Conservation (phyloP, 768 basidiomycete genomes). For the Mrakia frigida region DNA sequence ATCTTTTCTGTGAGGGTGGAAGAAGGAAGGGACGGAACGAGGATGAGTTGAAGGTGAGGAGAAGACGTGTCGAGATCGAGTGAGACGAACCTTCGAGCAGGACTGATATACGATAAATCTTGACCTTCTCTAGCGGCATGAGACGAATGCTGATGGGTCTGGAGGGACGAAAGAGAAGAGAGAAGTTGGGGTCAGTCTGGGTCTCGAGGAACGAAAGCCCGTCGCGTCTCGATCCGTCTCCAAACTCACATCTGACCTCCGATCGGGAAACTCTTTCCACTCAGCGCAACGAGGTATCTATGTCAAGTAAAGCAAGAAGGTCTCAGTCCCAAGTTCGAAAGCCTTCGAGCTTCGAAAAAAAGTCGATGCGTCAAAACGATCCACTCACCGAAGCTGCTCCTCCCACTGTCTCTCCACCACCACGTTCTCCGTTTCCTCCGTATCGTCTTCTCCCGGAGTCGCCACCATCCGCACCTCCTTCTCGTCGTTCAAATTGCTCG, state of each 20-base stretch:
- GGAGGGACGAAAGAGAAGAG: background rate
- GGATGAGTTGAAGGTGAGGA: background rate
- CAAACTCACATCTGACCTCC: slow-evolving; percentile 60
- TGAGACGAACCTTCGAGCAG: slow-evolving; percentile 65
- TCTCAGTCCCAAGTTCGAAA: background rate
- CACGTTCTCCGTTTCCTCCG: slow-evolving; percentile 72
- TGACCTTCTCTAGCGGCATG: slow-evolving; percentile 76
- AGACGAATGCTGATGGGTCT: slow-evolving; percentile 69
- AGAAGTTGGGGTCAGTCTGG: background rate
- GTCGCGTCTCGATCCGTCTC: background rate
- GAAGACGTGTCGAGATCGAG: background rate
- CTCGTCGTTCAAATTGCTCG: slow-evolving; percentile 60
- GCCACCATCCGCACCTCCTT: slow-evolving; percentile 72
- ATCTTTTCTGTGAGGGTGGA: slow-evolving; percentile 58
- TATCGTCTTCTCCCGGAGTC: slow-evolving; percentile 71
- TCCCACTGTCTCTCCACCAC: slow-evolving; percentile 89
- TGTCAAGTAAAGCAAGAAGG: background rate
- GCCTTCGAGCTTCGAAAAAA: slow-evolving; percentile 34
- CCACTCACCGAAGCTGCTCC: slow-evolving; percentile 52
- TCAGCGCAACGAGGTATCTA: slow-evolving; percentile 65
- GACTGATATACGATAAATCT: slow-evolving; percentile 66
- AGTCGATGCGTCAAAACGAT: slow-evolving; percentile 21
- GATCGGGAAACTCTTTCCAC: slow-evolving; percentile 70
- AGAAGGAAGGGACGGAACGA: background rate
- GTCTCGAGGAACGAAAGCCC: too few species aligned